A percentile compares a stretch with the other conserved stretches of the same genome.
Conservation (phyloP, 2,329 filamentous ascomycete species). For the Cyphellophora europaea region DNA sequence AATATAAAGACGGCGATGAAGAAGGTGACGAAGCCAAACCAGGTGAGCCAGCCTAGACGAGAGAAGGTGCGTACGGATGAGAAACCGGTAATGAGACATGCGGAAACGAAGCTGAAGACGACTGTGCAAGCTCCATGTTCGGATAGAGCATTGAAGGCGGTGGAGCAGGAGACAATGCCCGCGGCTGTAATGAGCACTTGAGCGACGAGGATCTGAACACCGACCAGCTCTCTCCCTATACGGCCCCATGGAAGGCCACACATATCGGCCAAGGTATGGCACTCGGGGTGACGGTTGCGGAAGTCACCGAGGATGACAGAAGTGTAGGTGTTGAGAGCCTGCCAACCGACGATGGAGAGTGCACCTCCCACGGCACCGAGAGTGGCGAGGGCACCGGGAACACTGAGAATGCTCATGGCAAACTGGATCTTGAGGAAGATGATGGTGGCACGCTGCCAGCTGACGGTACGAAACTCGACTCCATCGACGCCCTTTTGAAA, state of each 20-base stretch:
- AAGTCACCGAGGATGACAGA: constrained; percentile 42
- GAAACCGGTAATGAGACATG: constrained; percentile 35
- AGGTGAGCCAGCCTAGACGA: constrained; percentile 46
- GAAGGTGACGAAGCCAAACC: constrained; percentile 50
- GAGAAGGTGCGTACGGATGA: constrained; percentile 13
- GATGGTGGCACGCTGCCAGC: constrained; percentile 42
- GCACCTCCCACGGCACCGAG: constrained; percentile 39
- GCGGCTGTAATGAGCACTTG: constrained; percentile 45
- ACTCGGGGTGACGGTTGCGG: constrained; percentile 40
- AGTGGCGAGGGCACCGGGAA: constrained; percentile 38
- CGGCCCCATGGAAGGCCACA: constrained; percentile 8
- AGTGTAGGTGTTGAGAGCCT: constrained; percentile 37
- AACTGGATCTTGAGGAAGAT: constrained; percentile 43
- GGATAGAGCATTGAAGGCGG: constrained; percentile 51
- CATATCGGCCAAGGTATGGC: constrained; percentile 48
- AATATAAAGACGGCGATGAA: constrained; percentile 29
- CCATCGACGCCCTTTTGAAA: constrained; percentile 39
- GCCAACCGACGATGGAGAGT: constrained; percentile 40
- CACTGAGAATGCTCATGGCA: constrained; percentile 39
- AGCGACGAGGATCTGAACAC: constrained; percentile 45
- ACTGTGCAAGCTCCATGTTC: constrained; percentile 51
- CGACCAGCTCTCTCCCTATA: constrained; percentile 3
- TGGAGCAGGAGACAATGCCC: constrained; percentile 51
- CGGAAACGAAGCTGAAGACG: constrained; percentile 46
- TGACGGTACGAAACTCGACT: constrained; percentile 45